phyloP scores from a whole-genome alignment of 441 rosid species.

The Corymbia calophylla region DNA sequence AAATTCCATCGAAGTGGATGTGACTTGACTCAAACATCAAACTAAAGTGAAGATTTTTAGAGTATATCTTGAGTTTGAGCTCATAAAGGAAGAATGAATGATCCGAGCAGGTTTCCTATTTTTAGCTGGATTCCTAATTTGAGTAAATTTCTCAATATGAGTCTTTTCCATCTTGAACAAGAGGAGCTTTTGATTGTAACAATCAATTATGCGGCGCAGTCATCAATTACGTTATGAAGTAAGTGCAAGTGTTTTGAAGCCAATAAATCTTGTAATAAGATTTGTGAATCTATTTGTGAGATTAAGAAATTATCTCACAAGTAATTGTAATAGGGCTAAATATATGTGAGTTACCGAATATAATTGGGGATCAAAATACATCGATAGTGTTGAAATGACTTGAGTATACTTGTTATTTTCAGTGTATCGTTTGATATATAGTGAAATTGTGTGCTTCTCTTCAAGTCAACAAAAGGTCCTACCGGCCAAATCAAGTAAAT shows the following conservation, averaged over 20 bases:
- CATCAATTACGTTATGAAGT: background rate
- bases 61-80: background rate
- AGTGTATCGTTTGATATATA: background rate
- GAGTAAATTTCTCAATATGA: background rate
- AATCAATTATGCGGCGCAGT: background rate
- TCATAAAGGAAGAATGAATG: background rate
- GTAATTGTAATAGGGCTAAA: background rate
- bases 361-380: background rate
- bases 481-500: background rate
- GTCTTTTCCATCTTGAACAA: background rate
- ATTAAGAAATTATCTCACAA: background rate
- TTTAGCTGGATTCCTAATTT: too few species aligned
- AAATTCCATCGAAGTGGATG: background rate
- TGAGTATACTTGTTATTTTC: background rate
- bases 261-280: background rate
- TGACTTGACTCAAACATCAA: background rate
- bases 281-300: background rate
- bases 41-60: background rate
- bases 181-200: background rate
- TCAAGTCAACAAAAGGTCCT: background rate
- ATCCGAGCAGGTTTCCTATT: background rate
- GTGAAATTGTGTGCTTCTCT: background rate
- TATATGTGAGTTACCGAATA: background rate
- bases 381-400: background rate
- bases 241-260: background rate